A percentile compares a stretch with the other conserved stretches of the same genome.
phyloP scores from a whole-genome alignment of 768 basidiomycete species.

The Serendipita sp. region DNA sequence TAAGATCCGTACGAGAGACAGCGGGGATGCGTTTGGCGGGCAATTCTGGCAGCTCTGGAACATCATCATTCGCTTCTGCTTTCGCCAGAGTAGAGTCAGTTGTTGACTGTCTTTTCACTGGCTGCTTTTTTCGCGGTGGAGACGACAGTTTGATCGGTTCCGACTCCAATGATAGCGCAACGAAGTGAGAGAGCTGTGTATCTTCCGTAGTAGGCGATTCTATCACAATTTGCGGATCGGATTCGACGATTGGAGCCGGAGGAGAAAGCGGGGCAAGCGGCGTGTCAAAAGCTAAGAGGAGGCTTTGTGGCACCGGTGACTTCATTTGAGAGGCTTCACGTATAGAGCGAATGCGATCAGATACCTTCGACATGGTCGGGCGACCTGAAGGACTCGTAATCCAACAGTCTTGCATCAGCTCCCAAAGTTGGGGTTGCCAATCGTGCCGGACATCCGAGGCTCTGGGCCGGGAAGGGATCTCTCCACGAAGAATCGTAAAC shows the following conservation, averaged over 20 bases:
- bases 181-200: background rate
- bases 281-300: background rate
- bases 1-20: background rate
- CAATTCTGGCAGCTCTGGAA: background rate
- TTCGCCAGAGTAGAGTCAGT: background rate
- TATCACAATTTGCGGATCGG: background rate
- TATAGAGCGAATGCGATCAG: background rate
- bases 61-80: background rate
- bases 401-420: conserved; percentile 4
- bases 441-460: background rate
- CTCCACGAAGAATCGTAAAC: background rate
- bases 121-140: background rate
- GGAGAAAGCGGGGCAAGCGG: background rate
- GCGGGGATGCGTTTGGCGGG: background rate
- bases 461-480: background rate
- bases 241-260: background rate
- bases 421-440: background rate
- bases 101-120: background rate
- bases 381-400: background rate
- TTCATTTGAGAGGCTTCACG: background rate
- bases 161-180: background rate
- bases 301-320: background rate
- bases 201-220: background rate
- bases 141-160: background rate
- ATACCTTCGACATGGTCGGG: background rate